Conservation (phyloP, 2,329 filamentous ascomycete species). For the Beauveria sp. region DNA sequence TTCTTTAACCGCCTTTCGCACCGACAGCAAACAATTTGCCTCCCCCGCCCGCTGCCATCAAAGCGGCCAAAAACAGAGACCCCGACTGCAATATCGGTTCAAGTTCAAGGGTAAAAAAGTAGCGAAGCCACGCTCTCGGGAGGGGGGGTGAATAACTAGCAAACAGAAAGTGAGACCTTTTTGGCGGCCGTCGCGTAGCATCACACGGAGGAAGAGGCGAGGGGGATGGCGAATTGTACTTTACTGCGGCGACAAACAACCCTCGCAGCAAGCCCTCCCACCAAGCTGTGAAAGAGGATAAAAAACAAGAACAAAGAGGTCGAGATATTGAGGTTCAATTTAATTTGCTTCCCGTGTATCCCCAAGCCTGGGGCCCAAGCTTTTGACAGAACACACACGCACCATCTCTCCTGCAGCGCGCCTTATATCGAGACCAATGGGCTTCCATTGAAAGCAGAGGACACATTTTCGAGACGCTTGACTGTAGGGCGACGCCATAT, state of each 20-base stretch:
- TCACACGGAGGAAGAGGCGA: background rate
- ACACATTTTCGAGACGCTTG: background rate
- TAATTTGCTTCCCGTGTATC: background rate
- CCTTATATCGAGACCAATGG: background rate
- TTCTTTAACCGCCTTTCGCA: background rate
- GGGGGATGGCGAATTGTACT: background rate
- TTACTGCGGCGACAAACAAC: constrained; percentile 4
- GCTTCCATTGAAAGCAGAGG: background rate
- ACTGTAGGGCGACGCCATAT: no score
- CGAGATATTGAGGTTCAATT: background rate
- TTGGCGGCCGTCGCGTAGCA: background rate
- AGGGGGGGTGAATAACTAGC: background rate
- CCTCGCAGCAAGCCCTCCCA: background rate
- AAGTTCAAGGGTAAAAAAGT: background rate
- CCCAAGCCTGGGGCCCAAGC: background rate
- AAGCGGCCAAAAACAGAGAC: background rate
- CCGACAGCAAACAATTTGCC: background rate
- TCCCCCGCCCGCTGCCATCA: background rate
- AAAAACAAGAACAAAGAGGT: background rate
- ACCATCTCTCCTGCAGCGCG: background rate
- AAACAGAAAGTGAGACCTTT: constrained; percentile 5
- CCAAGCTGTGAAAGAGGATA: background rate
- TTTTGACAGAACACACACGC: background rate
- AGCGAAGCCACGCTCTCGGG: background rate
- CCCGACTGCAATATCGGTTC: background rate